Evolutionary conservation across 805 yeast species (phyloP).

Genomic region (Tetrapisispora namnaoensis): DNA sequence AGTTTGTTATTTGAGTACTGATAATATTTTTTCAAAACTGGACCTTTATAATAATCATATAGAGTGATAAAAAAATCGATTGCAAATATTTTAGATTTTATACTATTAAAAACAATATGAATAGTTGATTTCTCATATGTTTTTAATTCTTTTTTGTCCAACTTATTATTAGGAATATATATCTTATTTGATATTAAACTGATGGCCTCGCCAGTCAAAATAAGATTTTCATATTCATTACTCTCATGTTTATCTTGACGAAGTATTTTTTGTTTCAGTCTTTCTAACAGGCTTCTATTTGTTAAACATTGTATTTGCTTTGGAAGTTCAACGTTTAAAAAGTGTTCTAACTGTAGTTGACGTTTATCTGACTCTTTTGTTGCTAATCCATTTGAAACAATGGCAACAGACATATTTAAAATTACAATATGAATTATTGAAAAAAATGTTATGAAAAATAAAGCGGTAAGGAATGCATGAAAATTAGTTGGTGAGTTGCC

Average conservation of each 20-base stretch:
- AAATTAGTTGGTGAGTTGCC: neutral
- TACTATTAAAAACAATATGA: too few relatives aligned
- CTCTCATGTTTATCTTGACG: neutral
- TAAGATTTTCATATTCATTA: neutral
- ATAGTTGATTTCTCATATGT: neutral
- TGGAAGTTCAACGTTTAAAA: neutral
- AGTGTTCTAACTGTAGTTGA: neutral
- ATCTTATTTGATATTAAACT: neutral
- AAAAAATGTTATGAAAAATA: neutral
- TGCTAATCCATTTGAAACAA: neutral
- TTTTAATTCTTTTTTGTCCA: neutral
- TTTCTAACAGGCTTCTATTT: neutral
- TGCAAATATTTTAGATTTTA: neutral
- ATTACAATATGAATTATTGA: neutral
- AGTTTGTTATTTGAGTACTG: neutral
- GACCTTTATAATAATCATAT: neutral
- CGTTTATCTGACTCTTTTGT: neutral
- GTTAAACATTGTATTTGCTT: neutral
- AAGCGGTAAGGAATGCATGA: neutral
- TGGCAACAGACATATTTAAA: neutral
- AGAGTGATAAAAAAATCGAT: neutral
- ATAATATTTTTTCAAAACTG: neutral
- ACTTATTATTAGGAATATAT: too few relatives aligned
- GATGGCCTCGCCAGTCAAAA: neutral
- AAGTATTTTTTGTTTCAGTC: neutral